phyloP scores from a whole-genome alignment of 2,329 filamentous ascomycete species.

The Arthroderma uncinatum region DNA sequence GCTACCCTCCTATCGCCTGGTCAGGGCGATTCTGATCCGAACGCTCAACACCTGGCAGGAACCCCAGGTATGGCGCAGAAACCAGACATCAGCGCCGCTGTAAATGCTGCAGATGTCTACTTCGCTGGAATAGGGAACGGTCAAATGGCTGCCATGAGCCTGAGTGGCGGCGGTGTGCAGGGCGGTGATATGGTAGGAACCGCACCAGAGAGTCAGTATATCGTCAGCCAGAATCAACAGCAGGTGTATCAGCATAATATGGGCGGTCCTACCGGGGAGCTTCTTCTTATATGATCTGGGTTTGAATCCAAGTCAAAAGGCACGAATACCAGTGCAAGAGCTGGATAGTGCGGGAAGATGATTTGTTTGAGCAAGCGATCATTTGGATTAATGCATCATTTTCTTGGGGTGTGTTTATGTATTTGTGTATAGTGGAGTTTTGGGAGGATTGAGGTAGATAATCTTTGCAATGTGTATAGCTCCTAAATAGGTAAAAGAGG shows the following conservation, averaged over 20 bases:
- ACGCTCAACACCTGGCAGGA: conserved; percentile 20
- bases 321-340: background rate
- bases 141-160: conserved; percentile 61
- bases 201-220: conserved; percentile 42
- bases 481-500: background rate
- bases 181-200: conserved; percentile 50
- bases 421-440: background rate
- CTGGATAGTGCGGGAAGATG: background rate
- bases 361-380: background rate
- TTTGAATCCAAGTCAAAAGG: background rate
- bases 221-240: conserved; percentile 75
- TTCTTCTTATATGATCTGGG: conserved; percentile 38
- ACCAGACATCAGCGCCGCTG: conserved; percentile 55
- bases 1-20: conserved; percentile 36
- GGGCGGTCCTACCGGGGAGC: conserved; percentile 57
- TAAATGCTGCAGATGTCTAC: conserved; percentile 79
- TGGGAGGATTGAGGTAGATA: background rate
- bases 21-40: conserved; percentile 20
- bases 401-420: background rate
- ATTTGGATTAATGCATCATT: background rate
- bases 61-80: conserved; percentile 19
- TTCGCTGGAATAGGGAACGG: conserved; percentile 67
- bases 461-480: conserved; percentile 3
- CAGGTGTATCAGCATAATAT: conserved; percentile 37
- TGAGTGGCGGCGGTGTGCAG: conserved; percentile 50